Conservation (phyloP, 306 rosid species). For the Trifolium fragiferum region DNA sequence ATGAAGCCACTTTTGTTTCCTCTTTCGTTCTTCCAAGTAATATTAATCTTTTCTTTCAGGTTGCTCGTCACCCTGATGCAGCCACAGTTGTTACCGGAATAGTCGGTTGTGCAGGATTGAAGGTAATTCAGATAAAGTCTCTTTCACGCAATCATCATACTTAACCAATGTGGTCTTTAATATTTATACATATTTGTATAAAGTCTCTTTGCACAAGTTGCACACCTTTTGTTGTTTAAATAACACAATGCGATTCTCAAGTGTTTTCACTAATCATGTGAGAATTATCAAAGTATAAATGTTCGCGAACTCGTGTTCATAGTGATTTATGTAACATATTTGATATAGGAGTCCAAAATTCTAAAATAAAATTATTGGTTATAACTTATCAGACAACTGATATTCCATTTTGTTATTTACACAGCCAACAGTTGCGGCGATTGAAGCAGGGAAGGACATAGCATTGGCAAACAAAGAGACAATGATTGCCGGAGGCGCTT, state of each 20-base stretch:
- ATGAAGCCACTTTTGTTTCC: constrained; percentile 1
- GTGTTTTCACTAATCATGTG: neutral
- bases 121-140: constrained; percentile 52
- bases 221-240: too few species aligned
- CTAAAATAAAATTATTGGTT: neutral
- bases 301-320: neutral
- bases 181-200: too few species aligned
- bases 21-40: neutral
- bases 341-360: neutral
- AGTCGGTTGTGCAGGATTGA: constrained; percentile 90
- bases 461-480: constrained; percentile 98
- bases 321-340: neutral
- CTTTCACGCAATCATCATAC: neutral
- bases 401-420: constrained; percentile 24
- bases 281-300: neutral
- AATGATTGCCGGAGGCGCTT: constrained; percentile 94
- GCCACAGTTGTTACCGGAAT: constrained; percentile 89
- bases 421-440: constrained; percentile 97
- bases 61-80: constrained; percentile 89
- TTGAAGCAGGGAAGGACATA: constrained; percentile 96
- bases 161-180: neutral
- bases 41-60: constrained; percentile 58
- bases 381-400: neutral
- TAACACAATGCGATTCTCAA: neutral
- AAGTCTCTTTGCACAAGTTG: too few species aligned